Conservation (phyloP, 2,329 filamentous ascomycete species). For the Stagonosporopsis chrysanthemi region DNA sequence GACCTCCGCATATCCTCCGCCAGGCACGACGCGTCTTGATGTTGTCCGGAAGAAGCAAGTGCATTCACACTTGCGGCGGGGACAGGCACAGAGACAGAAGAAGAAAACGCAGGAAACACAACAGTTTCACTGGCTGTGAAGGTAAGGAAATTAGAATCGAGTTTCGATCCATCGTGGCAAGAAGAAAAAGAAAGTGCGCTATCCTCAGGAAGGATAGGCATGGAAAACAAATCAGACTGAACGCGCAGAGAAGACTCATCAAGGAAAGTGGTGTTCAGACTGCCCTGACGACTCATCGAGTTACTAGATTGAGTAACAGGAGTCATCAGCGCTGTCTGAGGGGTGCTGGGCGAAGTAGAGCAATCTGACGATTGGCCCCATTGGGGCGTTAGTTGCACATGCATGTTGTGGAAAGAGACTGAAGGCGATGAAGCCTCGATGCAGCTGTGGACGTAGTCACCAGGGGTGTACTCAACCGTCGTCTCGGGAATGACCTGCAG, state of each 20-base stretch:
- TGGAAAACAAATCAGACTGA: slow-evolving; percentile 51
- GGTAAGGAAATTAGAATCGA: slow-evolving; percentile 44
- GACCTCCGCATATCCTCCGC: slow-evolving; percentile 61
- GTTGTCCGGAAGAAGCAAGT: slow-evolving; percentile 40
- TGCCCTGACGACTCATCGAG: slow-evolving; percentile 56
- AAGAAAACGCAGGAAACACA: slow-evolving; percentile 41
- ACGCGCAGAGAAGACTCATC: slow-evolving; percentile 49
- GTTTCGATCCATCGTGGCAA: slow-evolving; percentile 42
- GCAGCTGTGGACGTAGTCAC: slow-evolving; percentile 46
- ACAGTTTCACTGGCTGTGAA: slow-evolving; percentile 48
- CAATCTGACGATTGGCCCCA: slow-evolving; percentile 45
- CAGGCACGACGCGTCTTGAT: slow-evolving; percentile 41
- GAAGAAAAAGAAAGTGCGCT: slow-evolving; percentile 43
- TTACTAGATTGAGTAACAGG: slow-evolving; percentile 49
- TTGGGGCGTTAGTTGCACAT: slow-evolving; percentile 44
- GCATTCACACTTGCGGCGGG: slow-evolving; percentile 40
- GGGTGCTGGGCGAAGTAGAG: slow-evolving; percentile 48
- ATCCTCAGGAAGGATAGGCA: slow-evolving; percentile 48
- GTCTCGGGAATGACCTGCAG: slow-evolving; percentile 41
- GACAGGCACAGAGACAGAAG: slow-evolving; percentile 38
- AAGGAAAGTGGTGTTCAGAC: slow-evolving; percentile 52
- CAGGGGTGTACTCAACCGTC: slow-evolving; percentile 48
- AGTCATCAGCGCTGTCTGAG: slow-evolving; percentile 48
- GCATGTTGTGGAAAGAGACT: slow-evolving; percentile 29
- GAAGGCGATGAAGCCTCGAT: slow-evolving; percentile 36